Evolutionary conservation across 1,139 yeast genomes (phyloP).

Genomic region (Kurtzmaniella quercitrusa): DNA sequence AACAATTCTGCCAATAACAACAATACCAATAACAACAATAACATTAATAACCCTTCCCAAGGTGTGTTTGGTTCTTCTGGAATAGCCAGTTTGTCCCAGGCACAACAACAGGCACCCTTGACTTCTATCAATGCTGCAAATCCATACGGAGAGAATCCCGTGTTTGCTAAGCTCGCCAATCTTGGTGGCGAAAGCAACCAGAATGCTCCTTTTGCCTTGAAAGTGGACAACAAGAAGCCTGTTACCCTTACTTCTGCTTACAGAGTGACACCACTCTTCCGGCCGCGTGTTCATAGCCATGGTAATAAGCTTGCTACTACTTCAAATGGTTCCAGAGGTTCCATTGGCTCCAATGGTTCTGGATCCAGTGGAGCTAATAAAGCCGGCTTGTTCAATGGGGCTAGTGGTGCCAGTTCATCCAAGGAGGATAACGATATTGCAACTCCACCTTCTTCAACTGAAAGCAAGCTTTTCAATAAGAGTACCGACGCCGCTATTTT

Average conservation of each 20-base stretch:
- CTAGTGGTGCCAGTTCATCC: background rate
- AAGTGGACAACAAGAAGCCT: conserved; percentile 42
- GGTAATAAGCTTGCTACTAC: background rate
- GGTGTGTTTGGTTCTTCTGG: conserved; percentile 8
- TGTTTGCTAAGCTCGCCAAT: conserved; percentile 45
- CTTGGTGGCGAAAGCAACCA: conserved; percentile 6
- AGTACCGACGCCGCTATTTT: conserved; percentile 64
- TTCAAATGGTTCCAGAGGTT: background rate
- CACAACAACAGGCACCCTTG: conserved; percentile 23
- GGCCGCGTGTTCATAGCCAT: conserved; percentile 16
- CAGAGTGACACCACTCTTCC: conserved; percentile 50
- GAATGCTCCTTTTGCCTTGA: conserved; percentile 25
- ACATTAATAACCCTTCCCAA: conserved; percentile 5
- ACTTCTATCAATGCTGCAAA: conserved; percentile 53
- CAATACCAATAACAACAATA: conserved; percentile 1
- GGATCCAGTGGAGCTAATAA: background rate
- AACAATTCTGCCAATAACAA: conserved; percentile 10
- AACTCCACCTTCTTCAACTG: conserved; percentile 3
- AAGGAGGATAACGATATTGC: conserved; percentile 8
- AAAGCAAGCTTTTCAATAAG: conserved; percentile 18
- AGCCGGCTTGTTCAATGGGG: background rate
- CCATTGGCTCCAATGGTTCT: too few relatives aligned
- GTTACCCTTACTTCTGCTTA: conserved; percentile 60
- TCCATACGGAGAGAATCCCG: conserved; percentile 71
- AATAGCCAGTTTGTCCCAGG: conserved; percentile 9